Evolutionary conservation across 2,329 filamentous ascomycete genomes (phyloP).

Genomic region (Fusarium albosuccineum): DNA sequence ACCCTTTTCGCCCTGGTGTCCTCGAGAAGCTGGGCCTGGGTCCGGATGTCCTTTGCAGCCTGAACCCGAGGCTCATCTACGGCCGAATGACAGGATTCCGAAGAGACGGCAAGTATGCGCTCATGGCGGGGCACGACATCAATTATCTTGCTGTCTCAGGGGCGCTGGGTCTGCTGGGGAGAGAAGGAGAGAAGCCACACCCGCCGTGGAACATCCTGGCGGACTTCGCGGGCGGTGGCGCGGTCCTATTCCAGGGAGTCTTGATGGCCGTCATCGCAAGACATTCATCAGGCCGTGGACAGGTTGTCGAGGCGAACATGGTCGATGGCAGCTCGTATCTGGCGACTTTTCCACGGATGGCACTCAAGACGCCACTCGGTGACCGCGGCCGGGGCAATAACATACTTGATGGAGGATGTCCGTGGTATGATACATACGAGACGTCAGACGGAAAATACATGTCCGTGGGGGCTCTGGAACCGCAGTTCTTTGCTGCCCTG

Average conservation of each 20-base stretch:
- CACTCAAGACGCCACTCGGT: conserved; percentile 74
- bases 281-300: conserved; percentile 74
- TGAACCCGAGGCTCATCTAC: conserved; percentile 83
- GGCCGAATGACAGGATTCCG: conserved; percentile 92
- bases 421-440: conserved; percentile 91
- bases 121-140: conserved; percentile 96
- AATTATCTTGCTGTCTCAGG: conserved; percentile 95
- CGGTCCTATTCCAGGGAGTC: conserved; percentile 84
- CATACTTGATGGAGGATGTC: conserved; percentile 84
- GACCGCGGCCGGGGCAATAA: conserved; percentile 77
- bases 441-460: conserved; percentile 84
- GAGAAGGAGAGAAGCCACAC: conserved; percentile 76
- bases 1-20: conserved; percentile 92
- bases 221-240: conserved; percentile 92
- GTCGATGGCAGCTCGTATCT: conserved; percentile 89
- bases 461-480: conserved; percentile 91
- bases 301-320: conserved; percentile 97
- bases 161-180: conserved; percentile 80
- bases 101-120: conserved; percentile 84
- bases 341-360: conserved; percentile 80
- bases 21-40: conserved; percentile 86
- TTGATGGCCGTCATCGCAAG: conserved; percentile 82
- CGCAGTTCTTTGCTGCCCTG: conserved; percentile 81
- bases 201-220: conserved; percentile 87
- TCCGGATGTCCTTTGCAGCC: conserved; percentile 73